A percentile compares a stretch with the other conserved stretches of the same genome.
These are phyloP conservation scores for Globisporangium cederbergense DNA, from an alignment of 352 stramenopile species.

Conservation along the genomic window DNA sequence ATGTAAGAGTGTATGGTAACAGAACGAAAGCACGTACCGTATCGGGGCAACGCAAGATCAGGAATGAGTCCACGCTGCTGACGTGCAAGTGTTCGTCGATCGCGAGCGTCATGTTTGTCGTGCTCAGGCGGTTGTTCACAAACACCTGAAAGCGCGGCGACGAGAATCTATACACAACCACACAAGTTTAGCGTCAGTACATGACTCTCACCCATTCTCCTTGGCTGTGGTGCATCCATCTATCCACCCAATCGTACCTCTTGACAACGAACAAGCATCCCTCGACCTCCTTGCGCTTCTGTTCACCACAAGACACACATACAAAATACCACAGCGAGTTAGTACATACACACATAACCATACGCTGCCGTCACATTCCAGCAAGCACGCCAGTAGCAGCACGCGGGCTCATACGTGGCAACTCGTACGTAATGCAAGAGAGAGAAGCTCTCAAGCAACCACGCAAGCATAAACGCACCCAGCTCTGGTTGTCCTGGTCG, in stretches of 20 bases:
- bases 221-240: background rate
- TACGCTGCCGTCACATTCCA: background rate
- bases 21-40: slow-evolving; percentile 23
- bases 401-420: background rate
- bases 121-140: slow-evolving; percentile 89
- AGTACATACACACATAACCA: background rate
- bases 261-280: slow-evolving; percentile 86
- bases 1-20: background rate
- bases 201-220: background rate
- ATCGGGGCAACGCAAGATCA: slow-evolving; percentile 77
- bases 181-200: background rate
- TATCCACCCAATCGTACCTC: slow-evolving; percentile 28
- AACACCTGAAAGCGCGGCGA: slow-evolving; percentile 82
- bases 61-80: slow-evolving; percentile 81
- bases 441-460: background rate
- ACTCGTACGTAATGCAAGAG: background rate
- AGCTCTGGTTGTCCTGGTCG: slow-evolving; percentile 74
- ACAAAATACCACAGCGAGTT: background rate
- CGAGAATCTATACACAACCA: slow-evolving; percentile 38
- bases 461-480: slow-evolving; percentile 40
- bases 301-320: slow-evolving; percentile 4
- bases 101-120: slow-evolving; percentile 80
- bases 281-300: slow-evolving; percentile 88
- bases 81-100: slow-evolving; percentile 71
- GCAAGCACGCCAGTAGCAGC: background rate